A percentile compares a stretch with the other conserved stretches of the same genome.
These are phyloP conservation scores for Starmerella cellae DNA, from an alignment of 805 yeast genomes.

Conservation along the genomic window DNA sequence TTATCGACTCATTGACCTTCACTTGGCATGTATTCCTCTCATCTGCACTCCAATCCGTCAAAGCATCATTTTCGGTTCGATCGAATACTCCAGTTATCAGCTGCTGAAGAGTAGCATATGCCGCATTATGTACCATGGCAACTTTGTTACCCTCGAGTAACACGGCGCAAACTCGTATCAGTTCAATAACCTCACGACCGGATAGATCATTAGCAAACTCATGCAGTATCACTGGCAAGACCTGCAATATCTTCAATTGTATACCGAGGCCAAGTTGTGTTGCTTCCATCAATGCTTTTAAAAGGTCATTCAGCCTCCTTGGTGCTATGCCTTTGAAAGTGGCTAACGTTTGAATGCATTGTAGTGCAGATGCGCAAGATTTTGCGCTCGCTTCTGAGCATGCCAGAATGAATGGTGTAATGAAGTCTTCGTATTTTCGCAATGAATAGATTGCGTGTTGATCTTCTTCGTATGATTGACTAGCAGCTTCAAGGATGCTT, in stretches of 20 bases:
- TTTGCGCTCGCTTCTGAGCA: conserved; percentile 67
- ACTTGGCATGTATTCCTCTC: background rate
- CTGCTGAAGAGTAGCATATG: conserved; percentile 87
- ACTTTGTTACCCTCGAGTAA: conserved; percentile 57
- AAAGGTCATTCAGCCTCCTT: conserved; percentile 37
- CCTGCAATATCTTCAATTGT: conserved; percentile 74
- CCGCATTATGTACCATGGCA: conserved; percentile 73
- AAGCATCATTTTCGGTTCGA: conserved; percentile 30
- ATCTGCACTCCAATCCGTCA: background rate
- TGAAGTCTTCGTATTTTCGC: conserved; percentile 36
- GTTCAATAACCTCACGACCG: conserved; percentile 43
- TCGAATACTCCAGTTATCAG: conserved; percentile 69
- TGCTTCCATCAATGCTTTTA: conserved; percentile 60
- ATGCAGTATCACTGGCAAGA: conserved; percentile 62
- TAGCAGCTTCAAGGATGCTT: conserved; percentile 12
- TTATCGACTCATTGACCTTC: conserved; percentile 29
- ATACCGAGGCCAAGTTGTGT: conserved; percentile 66
- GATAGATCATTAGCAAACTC: conserved; percentile 43
- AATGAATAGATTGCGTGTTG: conserved; percentile 7
- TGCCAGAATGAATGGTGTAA: conserved; percentile 57
- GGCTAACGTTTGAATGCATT: conserved; percentile 52
- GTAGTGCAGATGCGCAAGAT: conserved; percentile 56
- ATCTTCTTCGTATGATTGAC: conserved; percentile 10
- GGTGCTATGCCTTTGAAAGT: conserved; percentile 42
- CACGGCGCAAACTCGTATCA: conserved; percentile 56